Conservation (phyloP, 306 rosid species). For the apple (Malus domestica) region ASM211411v1 NC_041792.1:230001-230500, state of each 20-base stretch:
- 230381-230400: not conserved
- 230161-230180: not conserved
- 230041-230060: not conserved
- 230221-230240: not conserved
- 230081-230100: not conserved
- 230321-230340: constrained; percentile 70
- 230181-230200: not conserved
- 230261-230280: not conserved
- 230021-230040: not conserved
- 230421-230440: not conserved
- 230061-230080: not conserved
- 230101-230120: not conserved
- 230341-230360: constrained; percentile 82
- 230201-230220: not conserved
- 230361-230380: constrained; percentile 25
- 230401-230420: constrained; percentile 4
- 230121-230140: not conserved
- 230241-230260: not conserved
- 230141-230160: not conserved
- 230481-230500: not conserved
- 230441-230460: not conserved
- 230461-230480: not conserved
- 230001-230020: not conserved
- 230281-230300: constrained; percentile 50
- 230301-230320: constrained; percentile 81